These are phyloP conservation scores for Rhodotorula mucilaginosa DNA, from an alignment of 1,284 basidiomycete genomes.

Conservation along the genomic window DNA sequence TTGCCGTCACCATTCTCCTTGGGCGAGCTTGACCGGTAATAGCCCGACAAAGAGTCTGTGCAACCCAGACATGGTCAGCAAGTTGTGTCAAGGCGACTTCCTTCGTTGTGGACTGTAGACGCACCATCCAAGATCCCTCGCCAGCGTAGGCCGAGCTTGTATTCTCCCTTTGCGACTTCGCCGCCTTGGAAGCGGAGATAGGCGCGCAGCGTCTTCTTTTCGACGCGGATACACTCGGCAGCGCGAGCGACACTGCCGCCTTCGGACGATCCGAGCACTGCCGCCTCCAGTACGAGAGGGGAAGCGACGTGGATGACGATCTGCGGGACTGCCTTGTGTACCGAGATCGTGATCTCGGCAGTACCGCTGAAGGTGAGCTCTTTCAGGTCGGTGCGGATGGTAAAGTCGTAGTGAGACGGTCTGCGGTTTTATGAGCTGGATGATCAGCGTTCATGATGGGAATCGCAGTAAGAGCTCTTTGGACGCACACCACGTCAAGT, in stretches of 20 bases:
- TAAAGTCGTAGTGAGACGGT: conserved; percentile 78
- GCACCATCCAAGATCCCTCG: conserved; percentile 60
- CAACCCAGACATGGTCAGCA: background rate
- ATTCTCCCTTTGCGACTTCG: conserved; percentile 58
- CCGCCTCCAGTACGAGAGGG: conserved; percentile 66
- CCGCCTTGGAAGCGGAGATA: conserved; percentile 59
- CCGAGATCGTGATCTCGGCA: conserved; percentile 68
- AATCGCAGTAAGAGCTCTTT: background rate
- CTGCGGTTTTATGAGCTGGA: conserved; percentile 43
- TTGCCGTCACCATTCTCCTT: conserved; percentile 66
- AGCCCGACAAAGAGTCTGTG: conserved; percentile 30
- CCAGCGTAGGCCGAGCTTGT: conserved; percentile 51
- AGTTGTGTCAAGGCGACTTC: background rate
- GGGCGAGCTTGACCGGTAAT: conserved; percentile 54
- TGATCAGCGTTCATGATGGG: background rate
- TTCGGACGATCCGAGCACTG: conserved; percentile 62
- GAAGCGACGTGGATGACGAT: conserved; percentile 62
- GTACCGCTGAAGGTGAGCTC: conserved; percentile 73
- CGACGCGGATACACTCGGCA: background rate
- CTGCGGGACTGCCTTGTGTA: conserved; percentile 61
- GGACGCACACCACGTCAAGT: background rate
- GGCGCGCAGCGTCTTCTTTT: conserved; percentile 57
- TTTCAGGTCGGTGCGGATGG: conserved; percentile 79
- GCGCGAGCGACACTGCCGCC: conserved; percentile 42
- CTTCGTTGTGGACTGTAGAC: conserved; percentile 48